Conservation (phyloP, 768 basidiomycete species). For the Boletus rubropictus region DNA sequence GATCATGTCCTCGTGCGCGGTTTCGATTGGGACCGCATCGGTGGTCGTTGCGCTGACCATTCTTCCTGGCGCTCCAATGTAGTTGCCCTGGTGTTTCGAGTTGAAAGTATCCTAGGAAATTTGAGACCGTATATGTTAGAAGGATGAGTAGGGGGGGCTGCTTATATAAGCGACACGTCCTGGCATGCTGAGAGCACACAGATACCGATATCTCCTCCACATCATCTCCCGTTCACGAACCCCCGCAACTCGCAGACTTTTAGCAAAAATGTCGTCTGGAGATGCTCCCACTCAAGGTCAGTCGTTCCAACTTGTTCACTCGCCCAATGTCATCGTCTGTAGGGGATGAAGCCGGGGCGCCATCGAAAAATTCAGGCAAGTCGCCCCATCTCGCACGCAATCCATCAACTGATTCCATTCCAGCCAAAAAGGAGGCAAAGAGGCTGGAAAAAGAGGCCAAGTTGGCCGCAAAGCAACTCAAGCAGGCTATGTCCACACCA, state of each 20-base stretch:
- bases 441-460: slow-evolving; percentile 74
- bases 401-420: not conserved
- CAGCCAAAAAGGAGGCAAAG: slow-evolving; percentile 86
- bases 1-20: slow-evolving; percentile 98
- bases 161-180: not conserved
- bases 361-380: slow-evolving; percentile 40
- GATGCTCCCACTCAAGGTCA: not conserved
- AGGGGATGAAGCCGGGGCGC: slow-evolving; percentile 1
- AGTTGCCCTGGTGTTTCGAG: not conserved
- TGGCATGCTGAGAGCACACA: slow-evolving; percentile 11
- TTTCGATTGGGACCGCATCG: slow-evolving; percentile 84
- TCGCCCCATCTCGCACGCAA: not conserved
- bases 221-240: slow-evolving; percentile 2
- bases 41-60: slow-evolving; percentile 41
- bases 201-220: slow-evolving; percentile 17
- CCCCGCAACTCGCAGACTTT: not conserved
- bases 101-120: too few relatives aligned
- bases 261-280: slow-evolving; percentile 9
- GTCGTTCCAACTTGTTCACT: not conserved
- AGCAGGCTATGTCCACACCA: slow-evolving; percentile 34
- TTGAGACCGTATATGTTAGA: not conserved
- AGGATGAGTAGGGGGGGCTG: not conserved
- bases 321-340: not conserved
- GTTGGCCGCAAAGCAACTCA: slow-evolving; percentile 57
- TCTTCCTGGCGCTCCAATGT: not conserved